These are phyloP conservation scores for Ophiostoma populinum DNA, from an alignment of 2,329 filamentous ascomycete species.

Conservation along the genomic window DNA sequence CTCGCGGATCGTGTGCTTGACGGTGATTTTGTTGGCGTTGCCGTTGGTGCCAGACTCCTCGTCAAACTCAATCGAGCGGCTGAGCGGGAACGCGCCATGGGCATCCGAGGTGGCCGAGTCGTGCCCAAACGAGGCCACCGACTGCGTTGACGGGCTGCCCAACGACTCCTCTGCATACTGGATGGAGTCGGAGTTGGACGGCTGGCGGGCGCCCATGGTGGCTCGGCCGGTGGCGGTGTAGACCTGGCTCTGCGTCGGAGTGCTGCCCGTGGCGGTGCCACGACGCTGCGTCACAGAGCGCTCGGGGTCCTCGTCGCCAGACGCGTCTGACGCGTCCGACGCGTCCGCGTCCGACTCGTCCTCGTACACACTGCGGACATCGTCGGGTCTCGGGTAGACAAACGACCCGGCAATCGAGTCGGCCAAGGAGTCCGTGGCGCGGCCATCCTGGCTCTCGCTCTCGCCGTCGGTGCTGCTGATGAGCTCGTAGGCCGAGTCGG, in stretches of 20 bases:
- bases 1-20: conserved; percentile 28
- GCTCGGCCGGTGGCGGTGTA: conserved; percentile 24
- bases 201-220: conserved; percentile 18
- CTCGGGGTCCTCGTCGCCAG: conserved; percentile 8
- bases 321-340: too few species aligned
- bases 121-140: conserved; percentile 12
- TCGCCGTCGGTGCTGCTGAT: conserved; percentile 35
- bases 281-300: background rate
- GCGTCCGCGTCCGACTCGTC: conserved; percentile 27
- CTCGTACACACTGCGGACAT: conserved; percentile 24
- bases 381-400: conserved; percentile 14
- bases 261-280: conserved; percentile 3
- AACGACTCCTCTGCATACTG: conserved; percentile 32
- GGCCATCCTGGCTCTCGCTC: conserved; percentile 33
- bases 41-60: conserved; percentile 26
- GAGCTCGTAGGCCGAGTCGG: conserved; percentile 40
- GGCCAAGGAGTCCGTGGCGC: conserved; percentile 24
- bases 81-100: conserved; percentile 11
- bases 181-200: conserved; percentile 22
- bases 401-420: conserved; percentile 20
- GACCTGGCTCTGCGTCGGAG: conserved; percentile 8
- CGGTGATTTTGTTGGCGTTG: conserved; percentile 23
- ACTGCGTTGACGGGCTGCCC: conserved; percentile 22
- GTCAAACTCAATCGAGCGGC: conserved; percentile 27
- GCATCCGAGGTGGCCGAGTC: conserved; percentile 12